These are phyloP conservation scores for Ophiostoma piceae DNA, from an alignment of 2,329 filamentous ascomycete species.

Conservation along the genomic window DNA sequence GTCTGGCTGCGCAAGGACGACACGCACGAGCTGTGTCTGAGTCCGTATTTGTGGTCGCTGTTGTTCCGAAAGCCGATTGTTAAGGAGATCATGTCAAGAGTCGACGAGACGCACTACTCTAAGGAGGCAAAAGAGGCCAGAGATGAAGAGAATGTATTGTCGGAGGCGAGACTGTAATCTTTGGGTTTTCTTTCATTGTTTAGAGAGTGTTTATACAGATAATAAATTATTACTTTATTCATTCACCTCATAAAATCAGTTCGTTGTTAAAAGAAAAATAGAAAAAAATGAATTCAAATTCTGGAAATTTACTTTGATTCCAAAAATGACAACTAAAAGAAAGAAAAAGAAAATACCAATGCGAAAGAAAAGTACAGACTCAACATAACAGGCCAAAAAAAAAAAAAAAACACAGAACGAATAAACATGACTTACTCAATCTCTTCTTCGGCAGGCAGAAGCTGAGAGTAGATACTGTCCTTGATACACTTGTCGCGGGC, in stretches of 20 bases:
- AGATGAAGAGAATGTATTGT: background rate
- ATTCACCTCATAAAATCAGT: background rate
- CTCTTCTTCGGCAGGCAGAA: background rate
- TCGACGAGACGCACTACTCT: background rate
- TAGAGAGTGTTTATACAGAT: too few species aligned
- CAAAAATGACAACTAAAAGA: background rate
- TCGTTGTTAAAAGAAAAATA: background rate
- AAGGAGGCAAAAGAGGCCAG: background rate
- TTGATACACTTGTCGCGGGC: background rate
- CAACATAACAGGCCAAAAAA: background rate
- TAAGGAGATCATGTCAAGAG: background rate
- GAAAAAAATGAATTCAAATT: background rate
- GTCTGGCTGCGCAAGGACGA: constrained; percentile 29
- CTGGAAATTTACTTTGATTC: too few species aligned
- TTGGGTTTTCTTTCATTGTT: background rate
- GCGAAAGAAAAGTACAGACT: too few species aligned
- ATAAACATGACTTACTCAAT: background rate
- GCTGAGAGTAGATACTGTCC: background rate
- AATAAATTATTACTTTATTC: too few species aligned
- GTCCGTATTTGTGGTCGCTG: background rate
- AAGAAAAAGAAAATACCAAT: background rate
- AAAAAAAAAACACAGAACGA: background rate
- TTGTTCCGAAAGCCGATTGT: background rate
- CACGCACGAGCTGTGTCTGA: background rate
- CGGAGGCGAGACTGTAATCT: background rate